Evolutionary conservation across 768 basidiomycete species (phyloP).

Genomic region (Mycena floridula): DNA sequence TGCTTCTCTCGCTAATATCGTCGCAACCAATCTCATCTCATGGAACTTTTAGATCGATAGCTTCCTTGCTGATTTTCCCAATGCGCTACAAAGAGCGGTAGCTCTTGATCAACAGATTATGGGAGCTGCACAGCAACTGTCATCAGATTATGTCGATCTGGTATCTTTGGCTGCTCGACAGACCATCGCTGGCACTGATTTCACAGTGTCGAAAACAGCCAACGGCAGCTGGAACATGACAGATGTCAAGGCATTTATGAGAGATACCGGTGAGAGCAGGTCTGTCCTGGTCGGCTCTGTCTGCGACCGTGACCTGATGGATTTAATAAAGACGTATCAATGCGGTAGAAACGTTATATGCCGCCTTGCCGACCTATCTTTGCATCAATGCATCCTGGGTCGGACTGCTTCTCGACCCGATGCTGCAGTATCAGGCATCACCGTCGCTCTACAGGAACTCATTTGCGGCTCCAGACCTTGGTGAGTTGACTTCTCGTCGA

Average conservation of each 20-base stretch:
- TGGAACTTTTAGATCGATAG: slow-evolving; percentile 2
- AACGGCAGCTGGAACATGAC: slow-evolving; percentile 5
- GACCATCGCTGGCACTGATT: slow-evolving; percentile 9
- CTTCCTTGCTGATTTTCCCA: slow-evolving; percentile 3
- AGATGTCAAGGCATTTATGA: slow-evolving; percentile 12
- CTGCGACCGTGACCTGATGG: not conserved
- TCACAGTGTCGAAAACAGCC: slow-evolving; percentile 6
- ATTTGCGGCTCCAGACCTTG: slow-evolving; percentile 14
- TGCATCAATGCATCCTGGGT: slow-evolving; percentile 10
- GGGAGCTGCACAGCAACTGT: slow-evolving; percentile 6
- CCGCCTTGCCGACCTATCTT: slow-evolving; percentile 8
- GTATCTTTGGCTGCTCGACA: slow-evolving; percentile 10
- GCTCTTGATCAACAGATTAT: slow-evolving; percentile 9
- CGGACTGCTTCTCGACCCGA: slow-evolving; percentile 9
- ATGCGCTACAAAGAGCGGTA: slow-evolving; percentile 5
- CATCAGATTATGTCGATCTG: slow-evolving; percentile 10
- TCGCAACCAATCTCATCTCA: not conserved
- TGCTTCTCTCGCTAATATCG: not conserved
- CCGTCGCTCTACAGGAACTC: slow-evolving; percentile 7
- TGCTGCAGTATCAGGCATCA: slow-evolving; percentile 15
- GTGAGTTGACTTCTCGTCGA: too few relatives aligned
- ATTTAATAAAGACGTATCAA: slow-evolving; percentile 4
- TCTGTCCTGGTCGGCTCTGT: not conserved
- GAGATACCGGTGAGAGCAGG: slow-evolving; percentile 10
- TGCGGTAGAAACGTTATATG: slow-evolving; percentile 11